Base-by-base conservation (phyloP, 2,329 filamentous ascomycete genomes). In the Pseudocercospora crystallina region DNA sequence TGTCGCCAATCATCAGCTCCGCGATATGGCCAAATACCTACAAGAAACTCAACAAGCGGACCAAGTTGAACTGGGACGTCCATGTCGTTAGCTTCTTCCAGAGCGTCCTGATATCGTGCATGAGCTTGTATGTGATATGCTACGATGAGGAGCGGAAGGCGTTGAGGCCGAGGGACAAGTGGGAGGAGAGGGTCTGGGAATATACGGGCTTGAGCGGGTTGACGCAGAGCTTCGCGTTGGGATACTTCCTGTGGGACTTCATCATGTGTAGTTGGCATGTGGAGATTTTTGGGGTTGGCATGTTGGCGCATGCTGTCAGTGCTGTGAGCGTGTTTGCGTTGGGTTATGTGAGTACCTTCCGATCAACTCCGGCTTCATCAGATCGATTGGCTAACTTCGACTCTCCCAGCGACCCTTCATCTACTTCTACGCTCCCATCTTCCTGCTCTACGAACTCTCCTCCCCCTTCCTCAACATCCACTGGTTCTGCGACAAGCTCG, bases 401-500 rank as follows among this genome's bases (percentile, higher is more conserved):
- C 8, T 7, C 12, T 38, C 5, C 26, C 29, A 94, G 89, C 80
- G 87, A 53, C 89, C 89, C 2, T 91, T 92, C 64, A 79, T 91
- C 58, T 91, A 92, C 74, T 91, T 85, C 75, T 95, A 94, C 71
- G 86, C 81, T 49, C 80, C 81, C 49, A 82, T 83, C 53, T 95
- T 95, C 71, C 89, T 95, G 63, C 84, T 94, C 51, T 95, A 90
- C 81, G 89, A 95, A 71, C 80, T 95, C 34, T 91, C 87, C 20
- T 87, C 86, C 4, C 88, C 89, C 7, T 91, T 94, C 70, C 79
- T 94, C 51, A 95, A 95, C 68, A 81, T 92, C 66, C 89, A 95
- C 76, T 95, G 89, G 89, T 94, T 94, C 75, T 89, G 87, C 72
- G 89, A 95, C 72, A 95, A 95, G 75, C 75, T 92, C 52, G 80